Base-by-base conservation (phyloP, 1,284 basidiomycete genomes). In the Ceraceosorus guamensis region DNA sequence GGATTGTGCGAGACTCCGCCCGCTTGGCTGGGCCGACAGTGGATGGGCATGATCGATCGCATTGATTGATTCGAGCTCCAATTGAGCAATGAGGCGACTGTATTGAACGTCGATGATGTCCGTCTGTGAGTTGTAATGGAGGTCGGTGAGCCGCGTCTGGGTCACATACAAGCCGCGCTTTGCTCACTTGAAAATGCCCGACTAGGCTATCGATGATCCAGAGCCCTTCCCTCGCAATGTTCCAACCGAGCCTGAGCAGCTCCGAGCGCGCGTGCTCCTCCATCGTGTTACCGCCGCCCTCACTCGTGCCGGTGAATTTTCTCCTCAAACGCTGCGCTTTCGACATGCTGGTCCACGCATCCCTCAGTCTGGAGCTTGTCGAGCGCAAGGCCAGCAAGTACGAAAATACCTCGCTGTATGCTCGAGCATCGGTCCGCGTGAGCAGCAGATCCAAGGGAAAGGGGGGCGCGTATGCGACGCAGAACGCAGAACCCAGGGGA, bases 371-470 rank as follows among this genome's bases (percentile, higher is more conserved):
- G 0, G 83, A 83, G 66, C 92, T 89, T 0, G 87, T 87, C 71
- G 88, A 87, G 34, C 89, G 83, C 46, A 93, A 77, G 0, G 89
- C 85, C 24, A 86, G 85, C 4, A 93, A 80, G 77, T 89, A 92
- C 5, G 87, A 82, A 76, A 91, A 90, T 50, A 93, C 77, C 32
- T 83, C 82, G 0, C 83, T 83, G 70, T 93, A 93, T 18, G 84
- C 82, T 7, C 82, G 79, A 14, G 91, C 79, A 66, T 91, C 88
- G 0, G 83, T 79, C 8, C 84, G 79, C 46, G 89, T 85, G 18
- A 93, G 82, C 77, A 93, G 91, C 35, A 92, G 83, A 75, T 93
- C 89, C 48, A 93, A 81, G 0, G 91, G 90, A 87, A 89, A 93
- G 1, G 54, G 52, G 18, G 68, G 61, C 1, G 61, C 60, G 48